phyloP scores from a whole-genome alignment of 768 basidiomycete species.

The Boletales sp. region DNA sequence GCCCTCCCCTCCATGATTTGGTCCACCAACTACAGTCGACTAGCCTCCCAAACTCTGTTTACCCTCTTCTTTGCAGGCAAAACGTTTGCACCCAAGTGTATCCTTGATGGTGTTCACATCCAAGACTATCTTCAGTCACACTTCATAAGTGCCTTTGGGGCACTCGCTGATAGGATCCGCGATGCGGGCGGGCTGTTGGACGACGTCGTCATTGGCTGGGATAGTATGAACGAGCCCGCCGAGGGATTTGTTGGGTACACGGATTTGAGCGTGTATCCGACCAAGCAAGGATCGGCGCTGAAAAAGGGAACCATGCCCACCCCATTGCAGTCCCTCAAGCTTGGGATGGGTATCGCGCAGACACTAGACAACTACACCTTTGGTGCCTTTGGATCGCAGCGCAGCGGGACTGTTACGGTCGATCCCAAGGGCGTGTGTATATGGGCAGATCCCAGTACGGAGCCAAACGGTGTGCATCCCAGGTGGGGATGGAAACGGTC shows the following conservation, averaged over 20 bases:
- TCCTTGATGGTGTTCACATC: constrained; percentile 88
- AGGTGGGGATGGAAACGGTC: constrained; percentile 86
- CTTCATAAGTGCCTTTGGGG: constrained; percentile 71
- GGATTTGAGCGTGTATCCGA: constrained; percentile 64
- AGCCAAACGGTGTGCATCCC: constrained; percentile 52
- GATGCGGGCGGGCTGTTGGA: constrained; percentile 78
- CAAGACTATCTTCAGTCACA: constrained; percentile 84
- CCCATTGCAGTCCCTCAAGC: constrained; percentile 74
- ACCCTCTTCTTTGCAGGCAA: constrained; percentile 93
- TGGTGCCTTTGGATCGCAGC: constrained; percentile 70
- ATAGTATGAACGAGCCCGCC: constrained; percentile 91
- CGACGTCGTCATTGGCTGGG: constrained; percentile 93
- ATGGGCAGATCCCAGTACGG: constrained; percentile 64
- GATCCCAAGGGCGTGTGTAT: constrained; percentile 79
- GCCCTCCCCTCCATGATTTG: constrained; percentile 92
- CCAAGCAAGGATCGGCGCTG: constrained; percentile 62
- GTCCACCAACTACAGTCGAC: constrained; percentile 92
- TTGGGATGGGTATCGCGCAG: constrained; percentile 86
- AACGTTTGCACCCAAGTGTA: constrained; percentile 85
- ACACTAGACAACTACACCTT: constrained; percentile 84
- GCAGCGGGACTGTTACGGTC: constrained; percentile 70
- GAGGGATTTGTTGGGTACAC: constrained; percentile 70
- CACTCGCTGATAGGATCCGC: constrained; percentile 69
- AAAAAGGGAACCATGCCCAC: constrained; percentile 89
- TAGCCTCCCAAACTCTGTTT: constrained; percentile 85